Conservation (phyloP, 192 early-diverging fungal species). For the Phlyctochytrium arcticum region DNA sequence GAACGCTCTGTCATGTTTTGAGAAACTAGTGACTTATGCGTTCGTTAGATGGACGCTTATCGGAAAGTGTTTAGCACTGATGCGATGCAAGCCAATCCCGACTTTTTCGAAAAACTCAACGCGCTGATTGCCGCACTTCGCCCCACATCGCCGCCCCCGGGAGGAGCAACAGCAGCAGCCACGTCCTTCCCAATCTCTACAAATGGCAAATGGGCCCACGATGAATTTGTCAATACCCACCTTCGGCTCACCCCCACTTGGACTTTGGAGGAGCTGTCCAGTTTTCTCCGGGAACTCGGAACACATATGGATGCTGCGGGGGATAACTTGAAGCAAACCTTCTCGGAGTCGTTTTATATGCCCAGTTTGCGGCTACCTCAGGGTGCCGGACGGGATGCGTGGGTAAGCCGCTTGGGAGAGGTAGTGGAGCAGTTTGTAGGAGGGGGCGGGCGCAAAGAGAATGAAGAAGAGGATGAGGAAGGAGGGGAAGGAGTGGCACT, state of each 20-base stretch:
- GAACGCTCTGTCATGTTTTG: not conserved
- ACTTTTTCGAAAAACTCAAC: conserved; percentile 8
- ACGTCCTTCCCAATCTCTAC: not conserved
- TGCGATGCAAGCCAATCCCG: conserved; percentile 13
- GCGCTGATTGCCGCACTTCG: conserved; percentile 4
- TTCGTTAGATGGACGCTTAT: conserved; percentile 10
- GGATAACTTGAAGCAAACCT: conserved; percentile 19
- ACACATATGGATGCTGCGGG: conserved; percentile 26
- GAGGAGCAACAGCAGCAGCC: no score
- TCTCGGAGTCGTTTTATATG: conserved; percentile 26
- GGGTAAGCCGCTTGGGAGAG: not conserved
- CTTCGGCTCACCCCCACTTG: conserved; percentile 20
- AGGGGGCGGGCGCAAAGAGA: conserved; percentile 6
- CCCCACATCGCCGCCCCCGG: not conserved
- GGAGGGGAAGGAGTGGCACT: not conserved
- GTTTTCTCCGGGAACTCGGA: conserved; percentile 31
- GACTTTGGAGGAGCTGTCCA: conserved; percentile 38
- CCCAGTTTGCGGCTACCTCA: conserved; percentile 25
- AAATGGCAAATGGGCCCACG: not conserved
- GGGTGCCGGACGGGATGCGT: not conserved
- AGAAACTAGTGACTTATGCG: not conserved
- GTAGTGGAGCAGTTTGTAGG: not conserved
- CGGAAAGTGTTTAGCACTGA: conserved; percentile 3
- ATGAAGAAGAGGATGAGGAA: conserved; percentile 16
- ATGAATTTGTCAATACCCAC: not conserved